Conservation (phyloP, 192 early-diverging fungal species). For the Entomortierella beljakovae region DNA sequence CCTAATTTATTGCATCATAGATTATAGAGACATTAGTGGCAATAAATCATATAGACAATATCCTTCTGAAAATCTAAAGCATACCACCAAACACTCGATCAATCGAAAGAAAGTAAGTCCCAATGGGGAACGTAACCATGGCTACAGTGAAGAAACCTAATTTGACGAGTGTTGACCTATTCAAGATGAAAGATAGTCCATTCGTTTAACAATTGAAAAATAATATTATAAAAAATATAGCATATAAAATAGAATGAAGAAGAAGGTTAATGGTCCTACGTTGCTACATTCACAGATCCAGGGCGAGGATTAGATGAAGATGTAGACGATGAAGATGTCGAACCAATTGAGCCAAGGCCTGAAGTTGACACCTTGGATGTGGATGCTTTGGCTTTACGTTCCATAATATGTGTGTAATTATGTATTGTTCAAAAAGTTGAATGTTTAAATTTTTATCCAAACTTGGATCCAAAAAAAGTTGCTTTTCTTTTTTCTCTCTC, state of each 20-base stretch:
- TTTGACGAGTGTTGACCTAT: constrained; percentile 43
- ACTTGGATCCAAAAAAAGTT: too few relatives aligned
- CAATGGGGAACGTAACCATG: constrained; percentile 55
- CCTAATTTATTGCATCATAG: constrained; percentile 35
- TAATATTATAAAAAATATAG: background rate
- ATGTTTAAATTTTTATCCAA: too few relatives aligned
- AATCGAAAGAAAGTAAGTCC: constrained; percentile 52
- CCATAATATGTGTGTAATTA: too few relatives aligned
- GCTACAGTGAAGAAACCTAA: constrained; percentile 57
- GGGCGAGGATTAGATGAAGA: background rate
- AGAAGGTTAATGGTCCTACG: background rate
- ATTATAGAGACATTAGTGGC: background rate
- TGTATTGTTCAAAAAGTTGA: too few relatives aligned
- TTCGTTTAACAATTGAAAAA: background rate
- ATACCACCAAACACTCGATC: constrained; percentile 59
- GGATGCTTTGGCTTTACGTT: background rate
- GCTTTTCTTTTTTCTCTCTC: background rate
- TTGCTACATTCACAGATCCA: background rate
- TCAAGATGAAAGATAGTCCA: background rate
- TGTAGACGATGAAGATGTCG: background rate
- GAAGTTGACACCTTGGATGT: background rate
- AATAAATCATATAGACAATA: too few relatives aligned
- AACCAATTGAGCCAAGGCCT: background rate
- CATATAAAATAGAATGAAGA: background rate
- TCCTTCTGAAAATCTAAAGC: too few relatives aligned